A percentile compares a stretch with the other conserved stretches of the same genome.
Evolutionary conservation across 805 yeast genomes (phyloP).

Genomic region (Kuraishia cidri): DNA sequence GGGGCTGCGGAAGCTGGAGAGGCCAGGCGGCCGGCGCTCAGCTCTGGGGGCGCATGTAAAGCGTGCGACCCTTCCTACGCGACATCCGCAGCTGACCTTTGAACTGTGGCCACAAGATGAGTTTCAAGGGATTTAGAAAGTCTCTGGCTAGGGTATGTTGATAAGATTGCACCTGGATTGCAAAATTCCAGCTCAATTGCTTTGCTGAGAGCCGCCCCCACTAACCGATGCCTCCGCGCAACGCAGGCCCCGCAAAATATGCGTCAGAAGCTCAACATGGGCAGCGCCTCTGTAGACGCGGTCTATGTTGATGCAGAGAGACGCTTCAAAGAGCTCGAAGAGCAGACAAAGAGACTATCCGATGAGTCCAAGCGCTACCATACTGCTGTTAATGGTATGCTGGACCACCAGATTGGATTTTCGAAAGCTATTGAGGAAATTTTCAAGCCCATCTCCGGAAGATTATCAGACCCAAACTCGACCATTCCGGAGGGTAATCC

Average conservation of each 20-base stretch:
- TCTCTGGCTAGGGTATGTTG: slow-evolving; percentile 49
- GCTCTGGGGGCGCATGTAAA: too few species aligned
- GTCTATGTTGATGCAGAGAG: slow-evolving; percentile 95
- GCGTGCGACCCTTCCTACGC: too few species aligned
- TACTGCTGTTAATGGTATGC: slow-evolving; percentile 87
- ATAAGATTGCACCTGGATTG: too few species aligned
- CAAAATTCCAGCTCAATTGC: background rate
- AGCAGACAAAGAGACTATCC: slow-evolving; percentile 80
- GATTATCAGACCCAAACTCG: slow-evolving; percentile 82
- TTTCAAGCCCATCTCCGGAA: slow-evolving; percentile 92
- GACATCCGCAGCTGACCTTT: too few species aligned
- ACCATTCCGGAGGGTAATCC: slow-evolving; percentile 89
- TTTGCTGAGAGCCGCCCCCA: background rate
- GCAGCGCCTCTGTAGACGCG: slow-evolving; percentile 66
- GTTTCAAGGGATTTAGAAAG: slow-evolving; percentile 82
- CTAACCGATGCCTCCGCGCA: background rate
- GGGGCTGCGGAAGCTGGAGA: too few species aligned
- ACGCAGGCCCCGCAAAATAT: slow-evolving; percentile 76
- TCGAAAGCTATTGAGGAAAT: slow-evolving; percentile 94
- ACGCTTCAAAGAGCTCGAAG: slow-evolving; percentile 86
- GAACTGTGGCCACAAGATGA: slow-evolving; percentile 57
- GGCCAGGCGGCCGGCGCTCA: too few species aligned
- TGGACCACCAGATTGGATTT: slow-evolving; percentile 88
- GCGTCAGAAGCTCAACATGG: slow-evolving; percentile 89
- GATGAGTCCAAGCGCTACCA: slow-evolving; percentile 89